Conservation (phyloP, 352 stramenopile species). For the Aphanomyces stellatus region DNA sequence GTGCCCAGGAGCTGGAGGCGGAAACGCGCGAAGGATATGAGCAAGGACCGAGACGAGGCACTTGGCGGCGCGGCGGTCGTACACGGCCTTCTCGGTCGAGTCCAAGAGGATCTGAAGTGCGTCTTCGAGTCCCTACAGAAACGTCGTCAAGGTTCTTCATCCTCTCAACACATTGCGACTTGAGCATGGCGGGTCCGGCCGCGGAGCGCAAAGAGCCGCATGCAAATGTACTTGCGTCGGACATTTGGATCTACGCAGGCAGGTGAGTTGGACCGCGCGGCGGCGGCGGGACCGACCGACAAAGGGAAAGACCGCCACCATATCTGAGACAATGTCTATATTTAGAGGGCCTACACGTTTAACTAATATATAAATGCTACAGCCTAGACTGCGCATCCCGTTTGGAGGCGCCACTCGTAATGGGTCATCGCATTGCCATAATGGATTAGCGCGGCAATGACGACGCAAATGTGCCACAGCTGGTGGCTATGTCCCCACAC, state of each 20-base stretch:
- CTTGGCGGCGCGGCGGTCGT: neutral
- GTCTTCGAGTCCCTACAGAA: neutral
- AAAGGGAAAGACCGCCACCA: neutral
- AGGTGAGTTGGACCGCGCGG: neutral
- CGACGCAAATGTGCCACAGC: conserved; percentile 83
- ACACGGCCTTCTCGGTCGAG: neutral
- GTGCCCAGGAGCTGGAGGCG: neutral
- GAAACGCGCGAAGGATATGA: neutral
- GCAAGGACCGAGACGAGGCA: neutral
- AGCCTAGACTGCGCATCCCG: conserved; percentile 34
- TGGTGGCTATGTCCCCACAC: conserved; percentile 82
- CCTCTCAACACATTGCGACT: no score
- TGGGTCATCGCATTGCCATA: conserved; percentile 77
- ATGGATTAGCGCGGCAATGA: conserved; percentile 77
- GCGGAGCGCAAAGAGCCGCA: neutral
- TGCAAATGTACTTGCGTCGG: neutral
- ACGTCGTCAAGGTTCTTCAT: no score
- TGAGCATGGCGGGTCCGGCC: neutral
- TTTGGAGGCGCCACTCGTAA: conserved; percentile 82
- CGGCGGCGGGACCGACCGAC: neutral
- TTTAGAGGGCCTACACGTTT: neutral
- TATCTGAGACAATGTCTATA: neutral
- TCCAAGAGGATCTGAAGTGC: neutral
- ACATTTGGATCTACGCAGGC: neutral
- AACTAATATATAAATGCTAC: no score